These are phyloP conservation scores for Hemileccinum impolitum DNA, from an alignment of 768 basidiomycete species.

Conservation along the genomic window DNA sequence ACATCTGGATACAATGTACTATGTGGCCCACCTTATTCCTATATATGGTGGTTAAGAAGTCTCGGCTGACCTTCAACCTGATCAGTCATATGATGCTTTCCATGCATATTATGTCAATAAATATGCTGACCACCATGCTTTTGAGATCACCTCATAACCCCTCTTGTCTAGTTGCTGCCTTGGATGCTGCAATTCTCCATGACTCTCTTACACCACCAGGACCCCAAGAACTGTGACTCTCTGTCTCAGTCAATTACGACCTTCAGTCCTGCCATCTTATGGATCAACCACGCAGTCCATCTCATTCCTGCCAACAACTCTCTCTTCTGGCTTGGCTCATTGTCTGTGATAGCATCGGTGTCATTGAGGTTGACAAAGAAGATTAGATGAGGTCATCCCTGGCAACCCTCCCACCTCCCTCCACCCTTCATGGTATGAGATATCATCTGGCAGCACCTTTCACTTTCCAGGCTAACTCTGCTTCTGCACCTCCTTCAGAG, in stretches of 20 bases:
- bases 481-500: constrained; percentile 31
- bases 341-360: constrained; percentile 42
- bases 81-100: constrained; percentile 14
- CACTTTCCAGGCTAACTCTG: constrained; percentile 19
- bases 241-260: no score
- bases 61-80: background rate
- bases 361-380: constrained; percentile 38
- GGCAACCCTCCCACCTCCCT: constrained; percentile 6
- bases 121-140: background rate
- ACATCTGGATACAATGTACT: constrained; percentile 27
- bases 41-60: constrained; percentile 14
- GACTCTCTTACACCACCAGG: no score
- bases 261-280: no score
- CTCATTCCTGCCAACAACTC: constrained; percentile 35
- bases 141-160: no score
- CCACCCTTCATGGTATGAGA: constrained; percentile 15
- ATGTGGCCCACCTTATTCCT: constrained; percentile 29
- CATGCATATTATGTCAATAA: constrained; percentile 18
- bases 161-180: no score
- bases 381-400: constrained; percentile 30
- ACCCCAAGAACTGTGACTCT: no score
- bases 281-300: constrained; percentile 49
- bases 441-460: constrained; percentile 10
- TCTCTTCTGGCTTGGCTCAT: constrained; percentile 30
- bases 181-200: no score